Conservation (phyloP, 176 grass and related monocot genomes). For the Eleusine coracana region DNA sequence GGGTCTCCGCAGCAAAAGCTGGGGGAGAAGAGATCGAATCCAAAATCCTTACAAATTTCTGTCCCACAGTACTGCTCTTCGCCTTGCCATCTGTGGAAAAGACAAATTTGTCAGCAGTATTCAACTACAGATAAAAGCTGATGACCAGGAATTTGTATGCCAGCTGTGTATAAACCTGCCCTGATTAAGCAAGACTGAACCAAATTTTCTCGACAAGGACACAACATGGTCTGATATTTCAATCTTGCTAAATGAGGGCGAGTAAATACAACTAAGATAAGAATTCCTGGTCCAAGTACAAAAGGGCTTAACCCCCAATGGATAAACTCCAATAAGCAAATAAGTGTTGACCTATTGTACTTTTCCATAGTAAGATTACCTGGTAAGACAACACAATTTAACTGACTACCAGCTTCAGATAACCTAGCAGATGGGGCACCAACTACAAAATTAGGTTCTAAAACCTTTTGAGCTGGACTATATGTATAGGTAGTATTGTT, state of each 20-base stretch:
- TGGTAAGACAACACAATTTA: slow-evolving; percentile 65
- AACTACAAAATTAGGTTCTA: slow-evolving; percentile 66
- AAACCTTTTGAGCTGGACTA: slow-evolving; percentile 58
- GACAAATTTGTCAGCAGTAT: slow-evolving; percentile 44
- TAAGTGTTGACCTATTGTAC: slow-evolving; percentile 27
- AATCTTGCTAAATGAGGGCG: slow-evolving; percentile 48
- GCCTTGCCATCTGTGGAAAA: slow-evolving; percentile 49
- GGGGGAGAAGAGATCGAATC: slow-evolving; percentile 78
- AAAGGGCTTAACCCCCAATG: slow-evolving; percentile 27
- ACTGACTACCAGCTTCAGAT: slow-evolving; percentile 61
- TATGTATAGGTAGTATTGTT: slow-evolving; percentile 62
- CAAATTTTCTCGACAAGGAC: slow-evolving; percentile 26
- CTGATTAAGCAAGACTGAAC: slow-evolving; percentile 42
- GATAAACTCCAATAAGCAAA: slow-evolving; percentile 19
- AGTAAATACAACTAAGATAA: slow-evolving; percentile 41
- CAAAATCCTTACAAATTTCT: slow-evolving; percentile 66
- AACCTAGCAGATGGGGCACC: slow-evolving; percentile 57
- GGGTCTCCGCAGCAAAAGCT: slow-evolving; percentile 79
- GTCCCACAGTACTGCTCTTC: slow-evolving; percentile 31
- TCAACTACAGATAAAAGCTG: slow-evolving; percentile 21
- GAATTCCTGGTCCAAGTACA: slow-evolving; percentile 15
- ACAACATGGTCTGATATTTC: slow-evolving; percentile 32
- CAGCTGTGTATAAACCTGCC: slow-evolving; percentile 24
- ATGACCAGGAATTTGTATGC: slow-evolving; percentile 23
- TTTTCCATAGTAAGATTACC: slow-evolving; percentile 62